Conservation (phyloP, 345 rosid genomes). For the Citrus mangshanensis region DNA sequence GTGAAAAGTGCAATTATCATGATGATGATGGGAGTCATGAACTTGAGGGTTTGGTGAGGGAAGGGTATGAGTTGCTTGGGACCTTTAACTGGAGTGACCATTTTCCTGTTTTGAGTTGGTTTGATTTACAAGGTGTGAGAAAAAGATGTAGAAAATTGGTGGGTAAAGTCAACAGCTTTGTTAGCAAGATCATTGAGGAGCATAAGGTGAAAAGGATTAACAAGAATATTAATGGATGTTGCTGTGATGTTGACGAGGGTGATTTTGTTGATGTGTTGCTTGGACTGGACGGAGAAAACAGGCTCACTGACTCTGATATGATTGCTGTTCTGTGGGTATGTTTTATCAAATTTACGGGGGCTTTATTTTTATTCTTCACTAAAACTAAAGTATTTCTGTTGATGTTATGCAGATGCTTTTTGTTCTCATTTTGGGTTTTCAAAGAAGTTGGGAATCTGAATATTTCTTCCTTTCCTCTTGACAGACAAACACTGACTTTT, state of each 20-base stretch:
- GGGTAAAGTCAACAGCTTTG: conserved; percentile 53
- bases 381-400: background rate
- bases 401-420: conserved; percentile 2
- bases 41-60: conserved; percentile 63
- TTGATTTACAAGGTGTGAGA: conserved; percentile 80
- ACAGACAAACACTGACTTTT: background rate
- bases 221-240: background rate
- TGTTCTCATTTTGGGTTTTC: conserved; percentile 4
- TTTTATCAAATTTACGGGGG: conserved; percentile 1
- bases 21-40: conserved; percentile 30
- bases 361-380: background rate
- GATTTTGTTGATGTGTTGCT: conserved; percentile 86
- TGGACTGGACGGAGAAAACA: conserved; percentile 52
- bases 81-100: conserved; percentile 85
- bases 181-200: conserved; percentile 53
- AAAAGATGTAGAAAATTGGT: conserved; percentile 56
- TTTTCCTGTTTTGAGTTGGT: conserved; percentile 58
- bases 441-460: conserved; percentile 25
- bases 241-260: conserved; percentile 15
- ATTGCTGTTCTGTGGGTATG: conserved; percentile 85
- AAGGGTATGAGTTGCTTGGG: conserved; percentile 75
- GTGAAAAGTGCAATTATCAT: background rate
- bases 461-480: background rate
- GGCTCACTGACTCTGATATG: conserved; percentile 62
- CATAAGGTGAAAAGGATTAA: conserved; percentile 37